Conservation (phyloP, 1,139 yeast species). For the Eremothecium cymbalariae region DNA sequence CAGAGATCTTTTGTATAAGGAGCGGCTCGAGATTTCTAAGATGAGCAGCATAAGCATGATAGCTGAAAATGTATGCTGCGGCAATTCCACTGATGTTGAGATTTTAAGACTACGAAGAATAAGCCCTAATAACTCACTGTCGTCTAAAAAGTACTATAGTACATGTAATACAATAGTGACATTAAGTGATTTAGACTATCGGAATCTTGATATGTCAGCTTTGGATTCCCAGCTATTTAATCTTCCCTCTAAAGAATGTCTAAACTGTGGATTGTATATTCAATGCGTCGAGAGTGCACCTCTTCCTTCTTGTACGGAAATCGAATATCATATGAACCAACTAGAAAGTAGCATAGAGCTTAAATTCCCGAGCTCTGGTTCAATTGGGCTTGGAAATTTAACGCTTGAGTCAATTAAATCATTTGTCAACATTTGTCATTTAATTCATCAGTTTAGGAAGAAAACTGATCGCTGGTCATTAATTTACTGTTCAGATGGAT, state of each 20-base stretch:
- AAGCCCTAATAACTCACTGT: constrained; percentile 24
- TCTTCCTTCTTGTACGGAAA: constrained; percentile 41
- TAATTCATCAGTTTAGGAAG: constrained; percentile 19
- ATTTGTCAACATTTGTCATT: constrained; percentile 53
- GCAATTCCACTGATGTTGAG: constrained; percentile 57
- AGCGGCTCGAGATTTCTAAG: constrained; percentile 68
- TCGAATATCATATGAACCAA: constrained; percentile 27
- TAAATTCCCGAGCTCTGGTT: constrained; percentile 79
- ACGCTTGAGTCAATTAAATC: constrained; percentile 38
- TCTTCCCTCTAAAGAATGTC: constrained; percentile 30
- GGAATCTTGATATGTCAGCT: constrained; percentile 15
- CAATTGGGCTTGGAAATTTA: constrained; percentile 65
- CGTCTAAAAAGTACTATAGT: constrained; percentile 38
- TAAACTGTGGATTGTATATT: constrained; percentile 37
- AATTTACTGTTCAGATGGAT: constrained; percentile 82
- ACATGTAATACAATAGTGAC: constrained; percentile 45
- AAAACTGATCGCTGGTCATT: constrained; percentile 28
- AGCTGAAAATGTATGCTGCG: constrained; percentile 59
- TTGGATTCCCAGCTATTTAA: constrained; percentile 24
- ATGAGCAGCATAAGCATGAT: constrained; percentile 75
- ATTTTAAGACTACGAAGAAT: constrained; percentile 22
- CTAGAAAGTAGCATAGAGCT: constrained; percentile 34
- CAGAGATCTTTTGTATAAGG: constrained; percentile 61
- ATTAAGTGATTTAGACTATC: constrained; percentile 19
- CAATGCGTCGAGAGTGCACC: constrained; percentile 48